Base-by-base conservation (phyloP, 352 stramenopile genomes). In the Lagenidium giganteum region DNA sequence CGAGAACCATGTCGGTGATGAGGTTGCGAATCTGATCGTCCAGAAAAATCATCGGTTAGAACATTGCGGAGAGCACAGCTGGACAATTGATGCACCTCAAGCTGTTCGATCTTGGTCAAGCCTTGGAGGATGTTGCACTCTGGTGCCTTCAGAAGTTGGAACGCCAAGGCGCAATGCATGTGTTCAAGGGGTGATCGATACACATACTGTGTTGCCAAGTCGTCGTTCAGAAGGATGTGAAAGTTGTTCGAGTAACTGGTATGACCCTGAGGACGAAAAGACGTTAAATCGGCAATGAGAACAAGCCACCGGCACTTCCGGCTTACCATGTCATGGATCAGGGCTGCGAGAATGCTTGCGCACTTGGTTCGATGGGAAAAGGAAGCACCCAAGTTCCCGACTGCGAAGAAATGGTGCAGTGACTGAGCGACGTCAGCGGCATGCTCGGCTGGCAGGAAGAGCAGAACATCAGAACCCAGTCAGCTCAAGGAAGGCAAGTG, bases 171-270 rank as follows among this genome's bases (percentile, higher is more conserved):
- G 21, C 83, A 87, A 50, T 95, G 83, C 75, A 93, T 91, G 56
- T 93, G 75, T 67, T 95, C 83, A 1, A 92, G 60, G 18, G 84
- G 83, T 34, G 74, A 90, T 25, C 78, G 71, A 47, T 93, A 93
- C 4, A 87, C 70, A 37, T 95, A 94, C 48, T 78, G 61, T 27
- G 87, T 61, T 8, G 85, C 80, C 38, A 95, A 64, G 25, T 88
- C 64, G 61, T 90, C 76, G 45, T 93, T 89, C 20, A 71, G 44
- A 16, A 65, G 65, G 41, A 95, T 88, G 60, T 93, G 81, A 45
- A 95, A 93, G 44, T 88, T 90, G 62, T 95, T 92, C 46, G 79
- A 85, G 59, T 70, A 87, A 47, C 83, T 89, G 37, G 79, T 89
- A 58, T 95, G 84, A n/a, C 73, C 80, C 73, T 86, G 33, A 4